Conservation (phyloP, 2,329 filamentous ascomycete genomes). For the Pseudogymnoascus destructans region DNA sequence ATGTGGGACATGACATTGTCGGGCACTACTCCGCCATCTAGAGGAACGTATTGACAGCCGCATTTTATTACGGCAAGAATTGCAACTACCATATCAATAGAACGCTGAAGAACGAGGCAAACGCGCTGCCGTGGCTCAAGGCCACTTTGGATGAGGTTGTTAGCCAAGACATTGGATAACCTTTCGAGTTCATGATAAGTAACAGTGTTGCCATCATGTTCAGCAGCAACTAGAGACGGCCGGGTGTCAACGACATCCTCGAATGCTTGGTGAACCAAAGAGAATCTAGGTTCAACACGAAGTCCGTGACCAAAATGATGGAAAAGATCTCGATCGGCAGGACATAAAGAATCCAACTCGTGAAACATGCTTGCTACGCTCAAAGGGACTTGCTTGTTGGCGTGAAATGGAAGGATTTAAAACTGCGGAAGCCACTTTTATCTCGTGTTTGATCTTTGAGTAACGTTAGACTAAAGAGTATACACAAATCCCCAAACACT, state of each 20-base stretch:
- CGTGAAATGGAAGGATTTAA: not conserved
- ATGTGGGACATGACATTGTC: constrained; percentile 37
- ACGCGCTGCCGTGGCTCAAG: constrained; percentile 35
- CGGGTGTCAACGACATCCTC: constrained; percentile 25
- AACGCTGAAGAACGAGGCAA: constrained; percentile 41
- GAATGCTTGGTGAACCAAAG: constrained; percentile 24
- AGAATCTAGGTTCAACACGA: constrained; percentile 25
- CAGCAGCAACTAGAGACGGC: constrained; percentile 30
- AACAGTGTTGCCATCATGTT: constrained; percentile 27
- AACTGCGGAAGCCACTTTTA: not conserved
- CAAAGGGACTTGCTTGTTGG: not conserved
- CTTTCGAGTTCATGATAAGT: constrained; percentile 35
- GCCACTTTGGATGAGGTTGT: constrained; percentile 29
- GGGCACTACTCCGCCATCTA: constrained; percentile 42
- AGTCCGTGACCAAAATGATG: constrained; percentile 23
- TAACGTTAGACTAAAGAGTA: not conserved
- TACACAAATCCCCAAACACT: not conserved
- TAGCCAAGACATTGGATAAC: constrained; percentile 32
- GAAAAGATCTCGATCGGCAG: constrained; percentile 20
- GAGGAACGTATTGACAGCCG: constrained; percentile 45
- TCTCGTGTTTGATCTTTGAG: not conserved
- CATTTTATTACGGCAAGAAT: constrained; percentile 43
- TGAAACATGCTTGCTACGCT: constrained; percentile 13
- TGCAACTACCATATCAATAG: constrained; percentile 43
- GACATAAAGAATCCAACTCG: constrained; percentile 20